Percentiles rank a stretch among this genome's conserved stretches.
phyloP scores from a whole-genome alignment of 2,329 filamentous ascomycete genomes.

The Aureobasidium leucospermi region DNA sequence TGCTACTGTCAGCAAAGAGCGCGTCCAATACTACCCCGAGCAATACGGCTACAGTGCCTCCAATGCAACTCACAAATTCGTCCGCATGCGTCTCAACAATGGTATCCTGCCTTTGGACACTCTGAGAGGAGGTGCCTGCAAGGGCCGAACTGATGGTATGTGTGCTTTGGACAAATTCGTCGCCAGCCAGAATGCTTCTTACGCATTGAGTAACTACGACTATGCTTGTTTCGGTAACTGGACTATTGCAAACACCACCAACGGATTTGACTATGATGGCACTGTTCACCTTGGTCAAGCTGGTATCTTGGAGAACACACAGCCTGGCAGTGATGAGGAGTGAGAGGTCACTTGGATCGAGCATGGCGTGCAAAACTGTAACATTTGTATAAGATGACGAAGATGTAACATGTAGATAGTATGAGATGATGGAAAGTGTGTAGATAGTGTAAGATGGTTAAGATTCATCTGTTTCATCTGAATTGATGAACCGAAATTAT shows the following conservation, averaged over 20 bases:
- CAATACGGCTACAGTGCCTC: constrained; percentile 41
- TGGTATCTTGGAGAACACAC: background rate
- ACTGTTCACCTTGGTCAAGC: constrained; percentile 21
- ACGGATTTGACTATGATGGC: constrained; percentile 39
- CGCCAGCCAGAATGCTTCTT: constrained; percentile 33
- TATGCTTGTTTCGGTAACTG: constrained; percentile 45
- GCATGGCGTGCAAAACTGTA: too few species aligned
- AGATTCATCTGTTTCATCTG: too few species aligned
- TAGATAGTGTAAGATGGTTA: background rate
- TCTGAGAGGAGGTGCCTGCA: constrained; percentile 41
- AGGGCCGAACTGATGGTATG: constrained; percentile 38
- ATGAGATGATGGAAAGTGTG: background rate
- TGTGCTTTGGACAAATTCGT: constrained; percentile 38
- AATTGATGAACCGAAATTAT: too few species aligned
- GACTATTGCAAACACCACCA: constrained; percentile 32
- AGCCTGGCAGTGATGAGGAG: background rate
- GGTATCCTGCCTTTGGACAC: constrained; percentile 42
- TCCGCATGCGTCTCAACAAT: constrained; percentile 45
- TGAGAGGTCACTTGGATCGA: background rate
- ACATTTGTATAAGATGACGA: background rate
- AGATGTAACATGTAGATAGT: background rate
- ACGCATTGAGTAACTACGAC: constrained; percentile 38
- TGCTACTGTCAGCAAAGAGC: constrained; percentile 30
- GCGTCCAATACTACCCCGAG: constrained; percentile 35
- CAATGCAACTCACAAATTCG: constrained; percentile 38